phyloP scores from a whole-genome alignment of 2,329 filamentous ascomycete species.

The Trichoderma sp. region DNA sequence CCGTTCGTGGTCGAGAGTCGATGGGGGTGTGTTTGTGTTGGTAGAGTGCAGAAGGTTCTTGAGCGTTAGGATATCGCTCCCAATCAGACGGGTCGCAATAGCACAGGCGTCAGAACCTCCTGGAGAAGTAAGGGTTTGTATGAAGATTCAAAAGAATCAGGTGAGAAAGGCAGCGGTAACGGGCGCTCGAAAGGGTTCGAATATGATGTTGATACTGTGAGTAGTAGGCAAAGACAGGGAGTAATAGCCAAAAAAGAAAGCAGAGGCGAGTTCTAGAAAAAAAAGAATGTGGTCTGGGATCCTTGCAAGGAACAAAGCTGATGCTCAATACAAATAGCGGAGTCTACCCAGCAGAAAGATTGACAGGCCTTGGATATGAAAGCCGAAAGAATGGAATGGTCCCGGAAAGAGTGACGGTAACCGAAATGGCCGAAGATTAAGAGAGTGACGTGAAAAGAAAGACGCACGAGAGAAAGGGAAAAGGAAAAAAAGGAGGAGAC shows the following conservation, averaged over 20 bases:
- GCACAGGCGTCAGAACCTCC: not conserved
- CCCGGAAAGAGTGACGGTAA: conserved; percentile 56
- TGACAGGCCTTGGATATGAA: conserved; percentile 31
- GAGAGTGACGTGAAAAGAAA: conserved; percentile 55
- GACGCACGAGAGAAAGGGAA: conserved; percentile 37
- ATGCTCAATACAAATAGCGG: conserved; percentile 25
- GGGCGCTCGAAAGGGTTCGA: conserved; percentile 6
- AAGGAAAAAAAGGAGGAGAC: conserved; percentile 37
- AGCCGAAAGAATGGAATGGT: conserved; percentile 48
- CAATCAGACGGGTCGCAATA: conserved; percentile 1
- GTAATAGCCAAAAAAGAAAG: conserved; percentile 25
- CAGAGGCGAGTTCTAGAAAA: conserved; percentile 26
- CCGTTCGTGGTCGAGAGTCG: conserved; percentile 1
- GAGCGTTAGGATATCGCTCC: not conserved
- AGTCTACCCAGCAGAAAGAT: conserved; percentile 21
- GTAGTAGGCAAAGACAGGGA: conserved; percentile 23
- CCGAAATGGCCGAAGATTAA: conserved; percentile 48
- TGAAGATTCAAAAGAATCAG: not conserved
- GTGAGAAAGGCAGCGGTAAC: not conserved
- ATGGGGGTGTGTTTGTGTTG: not conserved
- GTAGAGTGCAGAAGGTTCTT: not conserved
- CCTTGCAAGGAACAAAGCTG: conserved; percentile 29
- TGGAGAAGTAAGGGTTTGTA: not conserved
- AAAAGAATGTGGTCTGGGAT: conserved; percentile 33
- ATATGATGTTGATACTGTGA: conserved; percentile 13